Base-by-base conservation (phyloP, 2,329 filamentous ascomycete genomes). In the Tricladium varicosporioides region DNA sequence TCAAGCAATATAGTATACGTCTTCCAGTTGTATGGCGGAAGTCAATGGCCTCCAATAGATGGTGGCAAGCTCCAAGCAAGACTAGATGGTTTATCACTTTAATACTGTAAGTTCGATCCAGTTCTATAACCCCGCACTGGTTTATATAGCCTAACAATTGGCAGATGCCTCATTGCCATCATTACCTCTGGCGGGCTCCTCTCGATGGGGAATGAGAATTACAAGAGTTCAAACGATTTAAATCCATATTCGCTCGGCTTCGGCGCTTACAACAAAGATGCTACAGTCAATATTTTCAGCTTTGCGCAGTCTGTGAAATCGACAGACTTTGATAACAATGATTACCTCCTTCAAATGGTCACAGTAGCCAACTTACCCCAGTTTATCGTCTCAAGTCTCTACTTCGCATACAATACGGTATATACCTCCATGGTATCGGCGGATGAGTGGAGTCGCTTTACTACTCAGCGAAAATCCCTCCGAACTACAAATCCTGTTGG, bases 321-420 rank as follows among this genome's bases (percentile, higher is more conserved):
- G 2, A 31, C 56, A 31, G 5, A 50, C 61, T 10, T 61, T 15
- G 50, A 59, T 13, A 65, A 79, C 15, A 16, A 80, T 0, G 75
- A 73, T 36, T 82, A 82, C 59, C 22, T 71, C 0, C 77, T 78
- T 1, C 80, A 82, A 59, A 52, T 78, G 0, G 52, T 80, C 43
- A 18, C 18, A 10, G 10, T 72, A 1, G 65, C 68, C 22, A 74
- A 75, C 50, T 47, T 53, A 0, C 67, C 66, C 0, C 72, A 74
- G 50, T 31, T 72, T 2, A 10, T 69, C 1, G 50, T 72, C 1
- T 72, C 70, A 0, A 50, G 60, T 3, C 42, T 67, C 2, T 73
- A 73, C 47, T 66, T 72, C 33, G 53, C 64, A 5, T 65, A 65
- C 54, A 74, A 74, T 53, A 54, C 54, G 5, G 45, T 71, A 0